Conservation (phyloP, 768 basidiomycete species). For the Leccinum ochraceum region DNA sequence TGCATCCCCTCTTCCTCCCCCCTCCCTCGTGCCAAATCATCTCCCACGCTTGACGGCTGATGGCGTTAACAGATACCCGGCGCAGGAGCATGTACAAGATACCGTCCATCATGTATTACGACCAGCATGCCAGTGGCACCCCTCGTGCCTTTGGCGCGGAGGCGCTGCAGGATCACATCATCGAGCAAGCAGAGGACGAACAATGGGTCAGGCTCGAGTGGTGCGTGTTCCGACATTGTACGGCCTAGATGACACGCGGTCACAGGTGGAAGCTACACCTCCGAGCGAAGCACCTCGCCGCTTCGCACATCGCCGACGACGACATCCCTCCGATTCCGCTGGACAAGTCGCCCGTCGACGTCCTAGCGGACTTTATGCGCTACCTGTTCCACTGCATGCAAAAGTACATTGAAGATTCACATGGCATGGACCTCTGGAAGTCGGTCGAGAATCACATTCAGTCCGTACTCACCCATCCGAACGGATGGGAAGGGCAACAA, state of each 20-base stretch:
- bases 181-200: constrained; percentile 43
- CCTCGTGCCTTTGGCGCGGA: constrained; percentile 48
- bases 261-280: constrained; percentile 42
- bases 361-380: constrained; percentile 49
- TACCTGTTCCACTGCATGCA: constrained; percentile 47
- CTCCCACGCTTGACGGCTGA: constrained; percentile 7
- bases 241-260: not conserved
- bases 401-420: constrained; percentile 49
- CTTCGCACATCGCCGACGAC: constrained; percentile 33
- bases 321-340: constrained; percentile 44
- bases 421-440: constrained; percentile 48
- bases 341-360: constrained; percentile 42
- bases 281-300: constrained; percentile 39
- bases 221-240: constrained; percentile 22
- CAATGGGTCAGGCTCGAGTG: constrained; percentile 49
- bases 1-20: not conserved
- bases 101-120: constrained; percentile 50
- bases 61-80: constrained; percentile 35
- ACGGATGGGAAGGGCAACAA: constrained; percentile 65
- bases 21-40: not conserved
- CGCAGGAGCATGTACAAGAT: constrained; percentile 47
- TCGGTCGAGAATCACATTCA: constrained; percentile 45
- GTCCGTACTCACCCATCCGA: constrained; percentile 61
- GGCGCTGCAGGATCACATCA: constrained; percentile 40
- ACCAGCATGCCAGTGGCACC: constrained; percentile 31